Base-by-base conservation (phyloP, 2,329 filamentous ascomycete species). In the Neocucurbitaria cava region DNA sequence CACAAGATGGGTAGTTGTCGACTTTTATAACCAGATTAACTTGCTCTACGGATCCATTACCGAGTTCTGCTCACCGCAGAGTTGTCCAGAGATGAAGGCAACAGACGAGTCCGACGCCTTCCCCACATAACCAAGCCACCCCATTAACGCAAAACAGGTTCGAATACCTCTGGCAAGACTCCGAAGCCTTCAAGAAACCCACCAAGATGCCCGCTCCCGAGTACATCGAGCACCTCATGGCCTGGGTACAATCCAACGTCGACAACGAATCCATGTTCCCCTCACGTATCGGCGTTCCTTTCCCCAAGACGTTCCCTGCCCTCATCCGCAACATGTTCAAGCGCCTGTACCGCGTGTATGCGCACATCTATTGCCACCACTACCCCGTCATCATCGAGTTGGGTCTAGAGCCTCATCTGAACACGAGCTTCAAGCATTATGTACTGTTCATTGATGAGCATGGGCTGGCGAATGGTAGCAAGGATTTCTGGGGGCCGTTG, bases 11-110 rank as follows among this genome's bases (percentile, higher is more conserved):
- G n/a, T 43, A 96, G 93, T 99, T 81, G 95, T 99, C 81, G 95
- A 99, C 79, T 99, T 99, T 79, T 99, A 99, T 86, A 99, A 99
- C 82, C 95, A 99, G 79, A 96, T 99, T 82, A 99, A 99, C 79
- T 85, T 99, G 31, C 88, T 99, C 55, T 99, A 99, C 76, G 96
- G 96, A 55, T 95, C 95, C 64, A 99, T 99, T 74, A 99, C 95
- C 56, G 95, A 99, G 75, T 99, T 99, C 79, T 99, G 95, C 83
- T 98, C 95, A 23, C 94, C 95, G 28, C 90, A 95, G 75, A 92
- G 92, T 62, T 99, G 95, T 76, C 95, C 95, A 0, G 95, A 98
- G 80, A 99, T 99, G 95, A 99, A 99, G 79, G 95, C 95, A n/a
- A 99, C 95, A 9, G 96, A 99, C 79, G 95, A 99, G 89, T 95